phyloP scores from a whole-genome alignment of 768 basidiomycete species.

The Myochromella boudieri region DNA sequence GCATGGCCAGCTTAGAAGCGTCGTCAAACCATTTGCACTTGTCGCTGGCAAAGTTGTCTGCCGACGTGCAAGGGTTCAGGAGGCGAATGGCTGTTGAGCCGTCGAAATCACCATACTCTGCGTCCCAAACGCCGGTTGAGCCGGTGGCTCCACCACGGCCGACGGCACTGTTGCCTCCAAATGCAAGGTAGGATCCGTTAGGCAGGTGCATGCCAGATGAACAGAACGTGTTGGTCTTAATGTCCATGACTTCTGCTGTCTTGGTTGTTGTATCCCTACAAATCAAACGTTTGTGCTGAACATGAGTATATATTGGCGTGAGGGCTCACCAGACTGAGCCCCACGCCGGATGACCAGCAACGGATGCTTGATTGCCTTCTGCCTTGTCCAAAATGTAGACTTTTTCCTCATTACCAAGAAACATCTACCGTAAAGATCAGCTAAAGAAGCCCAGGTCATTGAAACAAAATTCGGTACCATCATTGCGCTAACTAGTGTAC shows the following conservation, averaged over 20 bases:
- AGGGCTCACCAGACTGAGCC: conserved; percentile 30
- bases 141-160: conserved; percentile 62
- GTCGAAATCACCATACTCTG: conserved; percentile 76
- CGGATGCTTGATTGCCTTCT: conserved; percentile 59
- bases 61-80: conserved; percentile 67
- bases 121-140: conserved; percentile 56
- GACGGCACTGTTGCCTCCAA: conserved; percentile 79
- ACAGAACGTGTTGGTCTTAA: conserved; percentile 75
- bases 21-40: conserved; percentile 77
- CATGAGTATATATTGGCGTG: not conserved
- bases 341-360: conserved; percentile 63
- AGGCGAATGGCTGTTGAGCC: conserved; percentile 80
- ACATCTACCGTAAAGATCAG: conserved; percentile 49
- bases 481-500: conserved; percentile 50
- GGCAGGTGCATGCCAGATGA: conserved; percentile 82
- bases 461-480: too few relatives aligned
- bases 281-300: not conserved
- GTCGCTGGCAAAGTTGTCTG: conserved; percentile 44
- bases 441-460: too few relatives aligned
- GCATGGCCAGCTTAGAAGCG: conserved; percentile 59
- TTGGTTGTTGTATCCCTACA: conserved; percentile 62
- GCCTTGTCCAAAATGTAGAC: conserved; percentile 83
- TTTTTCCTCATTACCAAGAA: conserved; percentile 64
- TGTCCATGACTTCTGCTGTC: conserved; percentile 64
- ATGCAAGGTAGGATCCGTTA: conserved; percentile 72